A percentile compares a stretch with the other conserved stretches of the same genome.
Conservation (phyloP, 1,284 basidiomycete genomes). For the Xerocomus cyaneibrunnescens region DNA sequence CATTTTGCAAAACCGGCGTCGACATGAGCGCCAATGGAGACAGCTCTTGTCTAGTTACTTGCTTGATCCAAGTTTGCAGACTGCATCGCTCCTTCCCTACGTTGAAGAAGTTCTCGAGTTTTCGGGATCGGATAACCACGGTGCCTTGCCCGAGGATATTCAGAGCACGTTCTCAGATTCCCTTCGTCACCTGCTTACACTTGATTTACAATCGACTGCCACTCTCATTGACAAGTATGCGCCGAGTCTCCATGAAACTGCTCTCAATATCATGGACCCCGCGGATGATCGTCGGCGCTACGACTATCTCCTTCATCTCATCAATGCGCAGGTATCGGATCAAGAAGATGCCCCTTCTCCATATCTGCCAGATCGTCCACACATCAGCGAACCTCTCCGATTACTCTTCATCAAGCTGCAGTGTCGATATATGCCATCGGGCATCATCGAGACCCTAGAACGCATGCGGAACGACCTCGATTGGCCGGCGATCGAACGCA, state of each 20-base stretch:
- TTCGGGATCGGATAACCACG: slow-evolving; percentile 45
- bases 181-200: slow-evolving; percentile 63
- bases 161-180: slow-evolving; percentile 50
- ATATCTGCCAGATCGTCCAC: slow-evolving; percentile 23
- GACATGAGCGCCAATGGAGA: slow-evolving; percentile 76
- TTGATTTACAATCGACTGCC: slow-evolving; percentile 68
- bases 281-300: slow-evolving; percentile 59
- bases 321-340: slow-evolving; percentile 54
- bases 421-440: slow-evolving; percentile 65
- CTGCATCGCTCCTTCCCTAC: slow-evolving; percentile 60
- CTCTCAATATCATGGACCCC: slow-evolving; percentile 48
- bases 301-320: slow-evolving; percentile 75
- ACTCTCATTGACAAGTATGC: slow-evolving; percentile 70
- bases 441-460: slow-evolving; percentile 68
- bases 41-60: slow-evolving; percentile 72
- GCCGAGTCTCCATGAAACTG: slow-evolving; percentile 61
- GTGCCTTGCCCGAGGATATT: slow-evolving; percentile 52
- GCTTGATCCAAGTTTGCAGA: slow-evolving; percentile 68
- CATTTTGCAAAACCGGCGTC: slow-evolving; percentile 81
- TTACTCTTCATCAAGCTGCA: slow-evolving; percentile 73
- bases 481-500: slow-evolving; percentile 53
- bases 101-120: slow-evolving; percentile 62
- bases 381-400: slow-evolving; percentile 51
- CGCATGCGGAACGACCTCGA: slow-evolving; percentile 51
- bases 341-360: slow-evolving; percentile 37